Evolutionary conservation across 2,329 filamentous ascomycete species (phyloP), one percentile per base, ranked within the genome.

Genomic region (Pseudogymnoascus sp.): DNA sequence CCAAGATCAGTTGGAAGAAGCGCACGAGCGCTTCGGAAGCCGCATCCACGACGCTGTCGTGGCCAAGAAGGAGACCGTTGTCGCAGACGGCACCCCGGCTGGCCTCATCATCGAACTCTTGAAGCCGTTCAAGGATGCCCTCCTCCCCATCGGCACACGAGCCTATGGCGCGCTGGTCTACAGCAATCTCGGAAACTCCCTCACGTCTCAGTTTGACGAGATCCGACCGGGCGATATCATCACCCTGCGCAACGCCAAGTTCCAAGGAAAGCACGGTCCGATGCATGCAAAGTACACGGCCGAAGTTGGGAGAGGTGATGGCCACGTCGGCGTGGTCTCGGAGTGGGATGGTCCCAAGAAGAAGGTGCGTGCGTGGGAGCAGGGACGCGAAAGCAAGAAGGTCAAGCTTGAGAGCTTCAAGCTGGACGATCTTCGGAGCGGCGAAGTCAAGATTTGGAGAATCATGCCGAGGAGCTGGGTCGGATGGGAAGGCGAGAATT

Each of bases 331-430:
- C 2, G 78, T 99, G 2, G 93, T 99, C 3, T 84, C 91, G 8
- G 94, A 99, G 73, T 99, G 94, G 94, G 94, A 99, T 73, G 94
- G 94, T 2, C 96, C 91, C 39, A 96, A 97, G 83, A 96, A 96
- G 81, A 97, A 97, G 80, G 88, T 99, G 25, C 79, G 92, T 28
- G 92, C 88, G 1, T 97, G 91, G 90, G 94, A 97, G 74, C 94
- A 99, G 72, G 93, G 93, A 0, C 80, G 93, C 12, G 93, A 97
- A 77, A 92, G 86, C 73, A 93, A 89, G 74, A 97, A 97, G 79
- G 87, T 95, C 60, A 94, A 95, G 78, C 78, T 90, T 64, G 93
- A 97, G 79, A 96, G 91, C 75, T 97, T 93, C 77, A 90, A 92
- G 77, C 81, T 99, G 64, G 91, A 92, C 47, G 94, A 99, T 76